Evolutionary conservation across 2,329 filamentous ascomycete species (phyloP).

Genomic region (Parascedosporium putredinis): DNA sequence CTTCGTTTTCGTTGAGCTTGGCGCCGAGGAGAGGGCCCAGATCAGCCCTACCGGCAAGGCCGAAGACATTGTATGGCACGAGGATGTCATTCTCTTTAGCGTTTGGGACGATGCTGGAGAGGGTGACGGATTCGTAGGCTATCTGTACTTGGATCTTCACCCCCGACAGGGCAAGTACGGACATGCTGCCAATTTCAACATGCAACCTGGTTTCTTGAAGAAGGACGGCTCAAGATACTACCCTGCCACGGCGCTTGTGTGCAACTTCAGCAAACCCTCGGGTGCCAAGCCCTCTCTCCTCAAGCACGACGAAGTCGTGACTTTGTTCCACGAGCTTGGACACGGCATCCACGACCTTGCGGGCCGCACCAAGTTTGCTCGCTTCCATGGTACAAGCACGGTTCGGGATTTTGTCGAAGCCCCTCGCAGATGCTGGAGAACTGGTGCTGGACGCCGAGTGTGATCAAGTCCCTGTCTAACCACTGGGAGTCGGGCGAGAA

Average conservation of each 20-base stretch:
- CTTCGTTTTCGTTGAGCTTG: conserved; percentile 65
- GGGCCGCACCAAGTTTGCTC: conserved; percentile 50
- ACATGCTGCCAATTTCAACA: conserved; percentile 75
- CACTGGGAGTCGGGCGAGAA: conserved; percentile 62
- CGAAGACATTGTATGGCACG: conserved; percentile 69
- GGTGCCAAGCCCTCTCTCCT: conserved; percentile 66
- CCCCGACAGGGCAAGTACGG: conserved; percentile 75
- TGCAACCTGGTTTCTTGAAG: conserved; percentile 61
- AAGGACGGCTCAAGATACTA: conserved; percentile 62
- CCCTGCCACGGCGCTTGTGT: conserved; percentile 69
- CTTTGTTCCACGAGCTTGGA: conserved; percentile 68
- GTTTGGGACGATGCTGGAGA: conserved; percentile 70
- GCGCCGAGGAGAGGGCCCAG: conserved; percentile 51
- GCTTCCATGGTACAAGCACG: conserved; percentile 58
- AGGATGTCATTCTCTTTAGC: conserved; percentile 71
- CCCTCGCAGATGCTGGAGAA: conserved; percentile 67
- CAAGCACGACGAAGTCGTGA: conserved; percentile 75
- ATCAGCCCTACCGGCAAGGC: conserved; percentile 58
- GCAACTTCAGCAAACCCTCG: conserved; percentile 77
- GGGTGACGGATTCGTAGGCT: conserved; percentile 65
- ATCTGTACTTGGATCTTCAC: conserved; percentile 73
- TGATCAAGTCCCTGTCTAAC: conserved; percentile 56
- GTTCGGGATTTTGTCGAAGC: conserved; percentile 63
- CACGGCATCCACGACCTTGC: conserved; percentile 62
- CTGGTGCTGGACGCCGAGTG: conserved; percentile 61